Evolutionary conservation across 2,329 filamentous ascomycete species (phyloP).

Genomic region (Xylaria sp.): DNA sequence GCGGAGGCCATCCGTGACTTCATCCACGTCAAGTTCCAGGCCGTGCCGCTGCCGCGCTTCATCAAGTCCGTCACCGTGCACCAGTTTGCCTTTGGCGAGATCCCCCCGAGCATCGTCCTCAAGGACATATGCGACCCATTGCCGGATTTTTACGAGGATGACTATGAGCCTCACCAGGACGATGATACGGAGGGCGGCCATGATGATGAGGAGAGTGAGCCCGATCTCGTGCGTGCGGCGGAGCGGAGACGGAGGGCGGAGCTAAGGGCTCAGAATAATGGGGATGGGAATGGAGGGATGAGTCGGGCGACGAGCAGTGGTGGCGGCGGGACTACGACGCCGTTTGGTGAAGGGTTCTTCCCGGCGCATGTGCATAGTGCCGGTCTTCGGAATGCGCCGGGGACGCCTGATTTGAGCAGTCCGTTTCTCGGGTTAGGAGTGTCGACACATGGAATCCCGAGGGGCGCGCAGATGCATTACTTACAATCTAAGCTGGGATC

Average conservation of each 20-base stretch:
- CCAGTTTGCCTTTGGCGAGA: conserved; percentile 83
- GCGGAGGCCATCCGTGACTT: conserved; percentile 86
- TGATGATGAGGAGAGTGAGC: conserved; percentile 30
- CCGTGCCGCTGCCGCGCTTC: conserved; percentile 84
- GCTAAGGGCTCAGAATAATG: conserved; percentile 28
- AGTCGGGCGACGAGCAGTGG: conserved; percentile 14
- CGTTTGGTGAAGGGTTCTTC: conserved; percentile 25
- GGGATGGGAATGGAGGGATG: conserved; percentile 3
- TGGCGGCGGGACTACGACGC: conserved; percentile 22
- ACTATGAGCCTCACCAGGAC: conserved; percentile 57
- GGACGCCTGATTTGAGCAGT: conserved; percentile 44
- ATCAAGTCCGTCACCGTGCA: conserved; percentile 95
- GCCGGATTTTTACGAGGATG: conserved; percentile 91
- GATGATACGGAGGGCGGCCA: conserved; percentile 45
- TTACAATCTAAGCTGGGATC: conserved; percentile 72
- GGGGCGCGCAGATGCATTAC: conserved; percentile 73
- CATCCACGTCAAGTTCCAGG: conserved; percentile 93
- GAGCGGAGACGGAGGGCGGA: conserved; percentile 33
- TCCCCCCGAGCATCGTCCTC: conserved; percentile 79
- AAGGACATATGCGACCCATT: conserved; percentile 96
- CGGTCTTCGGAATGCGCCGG: conserved; percentile 30
- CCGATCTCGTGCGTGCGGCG: conserved; percentile 33
- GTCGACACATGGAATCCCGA: conserved; percentile 59
- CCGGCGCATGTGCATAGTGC: conserved; percentile 39
- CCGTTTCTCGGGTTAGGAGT: conserved; percentile 50